Evolutionary conservation across 2,329 filamentous ascomycete species (phyloP).

Genomic region (Colletotrichum scovillei): DNA sequence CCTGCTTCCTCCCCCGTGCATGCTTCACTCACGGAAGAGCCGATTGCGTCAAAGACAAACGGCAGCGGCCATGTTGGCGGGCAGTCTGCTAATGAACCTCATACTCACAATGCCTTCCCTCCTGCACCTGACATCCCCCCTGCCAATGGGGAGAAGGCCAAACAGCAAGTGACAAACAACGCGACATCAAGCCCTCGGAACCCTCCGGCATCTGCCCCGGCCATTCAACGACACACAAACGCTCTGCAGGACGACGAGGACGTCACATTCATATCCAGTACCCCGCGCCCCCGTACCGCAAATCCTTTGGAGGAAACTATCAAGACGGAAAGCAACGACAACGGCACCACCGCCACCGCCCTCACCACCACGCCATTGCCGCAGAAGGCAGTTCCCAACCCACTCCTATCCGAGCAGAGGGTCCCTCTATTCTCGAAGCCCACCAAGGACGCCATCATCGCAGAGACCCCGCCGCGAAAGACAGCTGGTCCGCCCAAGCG

Average conservation of each 20-base stretch:
- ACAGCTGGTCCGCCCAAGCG: background rate
- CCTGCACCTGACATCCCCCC: background rate
- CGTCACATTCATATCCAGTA: background rate
- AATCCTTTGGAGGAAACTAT: background rate
- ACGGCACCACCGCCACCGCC: background rate
- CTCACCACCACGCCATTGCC: background rate
- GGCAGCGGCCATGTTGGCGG: too few relatives aligned
- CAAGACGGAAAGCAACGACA: background rate
- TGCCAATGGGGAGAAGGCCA: constrained; percentile 1
- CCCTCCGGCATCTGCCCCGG: background rate
- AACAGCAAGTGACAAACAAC: background rate
- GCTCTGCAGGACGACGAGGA: background rate
- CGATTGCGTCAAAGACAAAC: background rate
- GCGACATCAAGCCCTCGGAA: background rate
- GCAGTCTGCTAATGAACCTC: background rate
- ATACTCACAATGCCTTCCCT: background rate
- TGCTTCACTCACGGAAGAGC: background rate
- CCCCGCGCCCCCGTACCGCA: constrained; percentile 2
- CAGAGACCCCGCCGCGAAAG: constrained; percentile 6
- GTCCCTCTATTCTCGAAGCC: background rate
- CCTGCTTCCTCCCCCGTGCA: too few relatives aligned
- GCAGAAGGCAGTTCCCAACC: background rate
- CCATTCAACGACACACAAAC: background rate
- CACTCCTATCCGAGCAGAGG: background rate
- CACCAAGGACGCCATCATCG: background rate